Evolutionary conservation across 192 early-diverging fungal species (phyloP), one percentile per base, ranked within the genome.

Genomic region (Phlyctochytrium bullatum): DNA sequence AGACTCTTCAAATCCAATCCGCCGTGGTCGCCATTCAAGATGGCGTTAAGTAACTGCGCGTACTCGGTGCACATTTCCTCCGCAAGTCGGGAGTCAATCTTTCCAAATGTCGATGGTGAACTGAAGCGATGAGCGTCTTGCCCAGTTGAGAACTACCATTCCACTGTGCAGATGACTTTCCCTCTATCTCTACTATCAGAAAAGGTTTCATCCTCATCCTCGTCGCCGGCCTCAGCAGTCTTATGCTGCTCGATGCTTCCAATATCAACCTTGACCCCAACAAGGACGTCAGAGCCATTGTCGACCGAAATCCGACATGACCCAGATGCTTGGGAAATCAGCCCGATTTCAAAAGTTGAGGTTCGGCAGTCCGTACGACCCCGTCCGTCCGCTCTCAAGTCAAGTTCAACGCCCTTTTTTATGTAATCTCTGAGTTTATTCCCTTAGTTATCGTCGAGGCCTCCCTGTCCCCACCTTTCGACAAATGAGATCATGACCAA

Each of bases 231-330:
- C 29, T 74, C 73, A 35, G 62, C 59, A 4, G 52, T 16, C 34
- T 50, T 14, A 16, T 57, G 27, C 1, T n/a, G 53, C 2, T 73
- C 77, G 25, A 82, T 73, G 60, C 54, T 68, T 17, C 89, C 91
- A 59, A 98, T 88, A 66, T 95, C 93, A 12, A 92, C 92, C 73
- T 97, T 99, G 66, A 99, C 86, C 20, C 97, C 95, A 27, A 97
- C 95, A 10, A 99, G 81, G 0, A 98, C 88, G 60, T 95, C 92
- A 0, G 94, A 94, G 12, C 92, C 93, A 33, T 87, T 86, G 2
- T 87, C 89, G 40, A 93, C 66, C 64, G 64, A 74, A 59, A 86
- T 73, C 27, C 90, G 86, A 40, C 90, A 86, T 23, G 94, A 91
- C 3, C 97, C 97, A 69, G 85, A 91, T 17, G 95, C 90, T 71